Evolutionary conservation across 31 red algal genomes (phyloP).

Genomic region (Porphyra umbilicalis): DNA sequence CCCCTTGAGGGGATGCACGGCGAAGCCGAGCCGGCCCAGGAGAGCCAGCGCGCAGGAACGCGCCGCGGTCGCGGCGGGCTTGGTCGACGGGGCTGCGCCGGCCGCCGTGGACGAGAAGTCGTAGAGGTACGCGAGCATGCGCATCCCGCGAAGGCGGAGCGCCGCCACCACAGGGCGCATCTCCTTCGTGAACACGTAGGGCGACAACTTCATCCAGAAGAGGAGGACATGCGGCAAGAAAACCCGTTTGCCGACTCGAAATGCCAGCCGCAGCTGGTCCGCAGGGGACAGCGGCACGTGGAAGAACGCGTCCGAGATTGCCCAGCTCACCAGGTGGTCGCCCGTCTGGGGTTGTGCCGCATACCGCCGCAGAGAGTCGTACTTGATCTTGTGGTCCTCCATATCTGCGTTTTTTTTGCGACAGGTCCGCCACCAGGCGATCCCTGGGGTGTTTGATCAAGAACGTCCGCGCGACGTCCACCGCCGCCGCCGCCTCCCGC

Average conservation of each 20-base stretch:
- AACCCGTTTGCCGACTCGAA: slow-evolving; percentile 2
- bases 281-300: slow-evolving; percentile 7
- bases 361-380: too few species aligned
- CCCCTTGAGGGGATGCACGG: too few species aligned
- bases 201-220: slow-evolving; percentile 6
- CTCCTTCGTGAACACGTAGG: slow-evolving; percentile 7
- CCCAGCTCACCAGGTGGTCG: slow-evolving; percentile 16
- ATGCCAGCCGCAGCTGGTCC: slow-evolving; percentile 15
- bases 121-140: too few species aligned
- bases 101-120: too few species aligned
- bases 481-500: too few species aligned
- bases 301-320: slow-evolving; percentile 21
- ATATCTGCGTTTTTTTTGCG: too few species aligned
- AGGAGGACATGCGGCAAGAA: slow-evolving; percentile 17
- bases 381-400: too few species aligned
- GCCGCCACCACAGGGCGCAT: background rate
- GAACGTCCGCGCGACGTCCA: background rate
- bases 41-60: too few species aligned
- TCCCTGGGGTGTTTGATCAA: background rate
- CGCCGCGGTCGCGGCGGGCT: too few species aligned
- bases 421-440: background rate
- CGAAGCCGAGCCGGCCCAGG: too few species aligned
- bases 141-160: too few species aligned
- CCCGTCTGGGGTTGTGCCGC: slow-evolving; percentile 8
- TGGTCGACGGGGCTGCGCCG: too few species aligned